Conservation (phyloP, 768 basidiomycete species). For the Boletus speciosus region DNA sequence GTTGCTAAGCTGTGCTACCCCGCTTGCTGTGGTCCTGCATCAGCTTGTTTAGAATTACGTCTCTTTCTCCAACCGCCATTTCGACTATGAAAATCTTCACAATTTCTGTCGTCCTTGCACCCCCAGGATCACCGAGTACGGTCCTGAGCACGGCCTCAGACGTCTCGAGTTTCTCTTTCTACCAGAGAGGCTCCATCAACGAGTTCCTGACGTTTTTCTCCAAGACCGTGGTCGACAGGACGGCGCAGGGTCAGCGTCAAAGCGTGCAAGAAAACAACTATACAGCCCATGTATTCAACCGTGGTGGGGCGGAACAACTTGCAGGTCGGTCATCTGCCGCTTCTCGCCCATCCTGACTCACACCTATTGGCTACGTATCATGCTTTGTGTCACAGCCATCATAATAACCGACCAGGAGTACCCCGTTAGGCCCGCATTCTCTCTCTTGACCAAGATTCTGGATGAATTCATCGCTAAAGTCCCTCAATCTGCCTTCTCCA, state of each 20-base stretch:
- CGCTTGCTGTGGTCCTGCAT: not conserved
- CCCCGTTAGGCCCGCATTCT: slow-evolving; percentile 94
- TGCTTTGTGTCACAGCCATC: slow-evolving; percentile 51
- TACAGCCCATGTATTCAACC: slow-evolving; percentile 90
- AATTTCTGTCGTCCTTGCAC: slow-evolving; percentile 68
- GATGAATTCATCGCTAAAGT: slow-evolving; percentile 88
- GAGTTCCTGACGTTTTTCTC: slow-evolving; percentile 96
- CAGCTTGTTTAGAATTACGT: not conserved
- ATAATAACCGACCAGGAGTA: slow-evolving; percentile 96
- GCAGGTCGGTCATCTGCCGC: slow-evolving; percentile 54
- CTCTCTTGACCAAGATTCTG: slow-evolving; percentile 85
- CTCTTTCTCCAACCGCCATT: slow-evolving; percentile 13
- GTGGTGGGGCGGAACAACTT: slow-evolving; percentile 80
- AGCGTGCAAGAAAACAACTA: slow-evolving; percentile 93
- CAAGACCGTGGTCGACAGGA: slow-evolving; percentile 89
- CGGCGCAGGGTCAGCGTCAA: slow-evolving; percentile 83
- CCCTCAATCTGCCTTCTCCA: slow-evolving; percentile 63
- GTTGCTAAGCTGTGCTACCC: not conserved
- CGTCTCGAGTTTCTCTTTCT: slow-evolving; percentile 90
- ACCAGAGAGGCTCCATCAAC: slow-evolving; percentile 79
- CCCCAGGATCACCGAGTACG: slow-evolving; percentile 58
- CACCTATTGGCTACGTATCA: slow-evolving; percentile 4
- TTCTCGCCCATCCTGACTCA: not conserved
- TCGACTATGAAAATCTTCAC: slow-evolving; percentile 81
- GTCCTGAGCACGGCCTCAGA: slow-evolving; percentile 70